These are phyloP conservation scores for Diaporthe sp. DNA, from an alignment of 2,329 filamentous ascomycete genomes.

Conservation along the genomic window DNA sequence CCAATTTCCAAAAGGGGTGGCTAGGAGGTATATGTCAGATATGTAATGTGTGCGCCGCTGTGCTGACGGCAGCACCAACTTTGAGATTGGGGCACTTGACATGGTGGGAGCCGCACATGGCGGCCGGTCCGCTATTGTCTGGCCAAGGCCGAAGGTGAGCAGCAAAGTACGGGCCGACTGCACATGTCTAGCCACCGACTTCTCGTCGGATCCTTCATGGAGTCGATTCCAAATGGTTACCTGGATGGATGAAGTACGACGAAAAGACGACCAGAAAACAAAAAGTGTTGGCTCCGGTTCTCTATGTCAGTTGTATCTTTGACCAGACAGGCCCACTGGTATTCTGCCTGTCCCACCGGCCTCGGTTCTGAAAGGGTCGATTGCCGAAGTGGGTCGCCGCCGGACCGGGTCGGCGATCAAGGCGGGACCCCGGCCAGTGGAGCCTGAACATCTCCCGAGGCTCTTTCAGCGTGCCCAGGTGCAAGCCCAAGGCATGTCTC, in stretches of 20 bases:
- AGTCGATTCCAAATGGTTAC: not conserved
- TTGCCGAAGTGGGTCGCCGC: slow-evolving; percentile 19
- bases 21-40: not conserved
- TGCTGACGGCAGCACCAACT: slow-evolving; percentile 20
- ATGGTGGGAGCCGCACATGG: not conserved
- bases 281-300: not conserved
- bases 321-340: not conserved
- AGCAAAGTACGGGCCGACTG: slow-evolving; percentile 11
- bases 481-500: not conserved
- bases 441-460: not conserved
- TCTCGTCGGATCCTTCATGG: not conserved
- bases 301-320: not conserved
- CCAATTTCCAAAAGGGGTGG: slow-evolving; percentile 3
- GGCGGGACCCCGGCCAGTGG: slow-evolving; percentile 22
- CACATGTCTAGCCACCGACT: not conserved
- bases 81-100: slow-evolving; percentile 9
- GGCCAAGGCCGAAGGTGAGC: slow-evolving; percentile 18
- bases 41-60: not conserved
- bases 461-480: not conserved
- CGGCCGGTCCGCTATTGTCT: slow-evolving; percentile 14
- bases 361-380: not conserved
- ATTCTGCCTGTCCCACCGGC: not conserved
- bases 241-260: not conserved
- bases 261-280: not conserved
- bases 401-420: slow-evolving; percentile 27